Base-by-base conservation (phyloP, 2,329 filamentous ascomycete species). In the Tricladium varicosporioides region DNA sequence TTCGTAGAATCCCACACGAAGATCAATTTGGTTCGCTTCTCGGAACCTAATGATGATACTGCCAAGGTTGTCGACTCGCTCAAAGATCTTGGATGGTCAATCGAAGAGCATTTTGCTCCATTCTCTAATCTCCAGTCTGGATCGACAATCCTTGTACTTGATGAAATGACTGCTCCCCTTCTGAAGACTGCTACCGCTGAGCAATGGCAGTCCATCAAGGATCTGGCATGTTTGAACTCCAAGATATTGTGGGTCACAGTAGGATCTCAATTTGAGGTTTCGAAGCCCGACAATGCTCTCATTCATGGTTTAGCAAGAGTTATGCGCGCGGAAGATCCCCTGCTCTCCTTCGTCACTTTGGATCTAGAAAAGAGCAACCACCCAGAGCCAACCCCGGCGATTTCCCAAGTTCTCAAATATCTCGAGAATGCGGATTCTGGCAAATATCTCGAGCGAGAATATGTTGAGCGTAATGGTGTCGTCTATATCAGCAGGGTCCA, bases 181-280 rank as follows among this genome's bases (percentile, higher is more conserved):
- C 40, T 65, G 7, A 53, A 16, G 7, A 15, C 19, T 14, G 44
- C 55, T 11, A 15, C 31, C 14, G 46, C 52, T 13, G 18, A 32
- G 1, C 45, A 57, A 40, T 65, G 61, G 61, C 22, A 60, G 32
- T n/a, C 46, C 9, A 43, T 64, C 33, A 58, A 61, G 43, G 18
- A 51, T 11, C 19, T 63, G 5, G 22, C 49, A 5, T 13, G 14
- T n/a, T 14, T 44, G 33, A 48, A 50, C 10, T 19, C 2, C 8
- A 57, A 57, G 27, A 52, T 74, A 10, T 59, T 75, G 7, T 75
- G 73, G 73, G 57, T 74, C 18, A 74, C 72, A 2, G 63, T 61
- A 1, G 69, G 70, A 40, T 57, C 65, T 0, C 58, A 63, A 31
- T 46, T 63, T 13, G 56, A 66, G 5, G 14, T 70, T 59, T 61